Conservation (phyloP, 2,329 filamentous ascomycete species). For the Epichloe scottii region DNA sequence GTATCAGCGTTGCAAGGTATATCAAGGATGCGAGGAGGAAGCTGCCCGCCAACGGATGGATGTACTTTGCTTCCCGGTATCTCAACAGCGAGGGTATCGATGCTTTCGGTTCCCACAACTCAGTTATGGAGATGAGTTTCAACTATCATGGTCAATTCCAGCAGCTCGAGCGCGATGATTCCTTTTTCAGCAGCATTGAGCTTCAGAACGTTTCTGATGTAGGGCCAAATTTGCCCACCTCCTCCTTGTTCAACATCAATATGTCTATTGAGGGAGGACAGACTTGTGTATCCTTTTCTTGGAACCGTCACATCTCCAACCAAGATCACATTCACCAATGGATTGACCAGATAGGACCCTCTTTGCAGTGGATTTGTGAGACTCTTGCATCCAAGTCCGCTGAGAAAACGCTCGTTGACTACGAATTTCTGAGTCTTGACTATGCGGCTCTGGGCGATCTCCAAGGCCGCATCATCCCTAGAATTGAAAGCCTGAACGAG, state of each 20-base stretch:
- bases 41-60: conserved; percentile 2
- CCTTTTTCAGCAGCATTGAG: conserved; percentile 6
- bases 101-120: background rate
- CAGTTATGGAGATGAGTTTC: conserved; percentile 7
- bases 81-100: background rate
- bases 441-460: conserved; percentile 18
- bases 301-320: conserved; percentile 4
- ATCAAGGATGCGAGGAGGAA: background rate
- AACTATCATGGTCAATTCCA: conserved; percentile 10
- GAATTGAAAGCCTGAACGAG: conserved; percentile 6
- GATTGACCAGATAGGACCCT: conserved; percentile 1
- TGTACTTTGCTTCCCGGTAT: conserved; percentile 1
- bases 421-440: conserved; percentile 7
- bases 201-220: conserved; percentile 3
- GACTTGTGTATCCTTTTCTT: conserved; percentile 2
- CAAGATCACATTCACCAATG: background rate
- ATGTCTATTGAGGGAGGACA: conserved; percentile 1
- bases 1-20: background rate
- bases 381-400: background rate
- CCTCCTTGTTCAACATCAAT: conserved; percentile 3
- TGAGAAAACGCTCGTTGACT: conserved; percentile 1
- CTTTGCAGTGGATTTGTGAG: background rate
- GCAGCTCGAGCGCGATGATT: conserved; percentile 8
- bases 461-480: conserved; percentile 9
- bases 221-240: background rate